These are phyloP conservation scores for Macrolepiota fuliginosa DNA, from an alignment of 768 basidiomycete genomes.

Conservation along the genomic window DNA sequence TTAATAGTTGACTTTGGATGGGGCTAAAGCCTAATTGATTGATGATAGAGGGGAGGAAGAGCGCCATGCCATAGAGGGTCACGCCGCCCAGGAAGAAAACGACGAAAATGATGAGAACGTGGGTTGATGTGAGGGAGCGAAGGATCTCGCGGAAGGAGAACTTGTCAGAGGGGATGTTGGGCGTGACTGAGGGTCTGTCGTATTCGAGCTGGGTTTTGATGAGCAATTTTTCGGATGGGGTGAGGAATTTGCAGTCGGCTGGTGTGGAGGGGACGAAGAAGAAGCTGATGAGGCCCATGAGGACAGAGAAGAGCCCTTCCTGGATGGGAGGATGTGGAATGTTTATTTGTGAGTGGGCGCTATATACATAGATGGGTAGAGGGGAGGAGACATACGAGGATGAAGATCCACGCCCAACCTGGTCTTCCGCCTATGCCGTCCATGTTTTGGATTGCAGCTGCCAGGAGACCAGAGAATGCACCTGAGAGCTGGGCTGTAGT, in stretches of 20 bases:
- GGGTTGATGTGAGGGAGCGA: conserved; percentile 28
- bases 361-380: too few species aligned
- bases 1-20: conserved; percentile 31
- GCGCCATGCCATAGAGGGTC: conserved; percentile 31
- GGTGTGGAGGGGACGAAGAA: too few species aligned
- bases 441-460: too few species aligned
- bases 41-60: conserved; percentile 36
- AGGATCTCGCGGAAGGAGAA: conserved; percentile 31
- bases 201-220: conserved; percentile 28
- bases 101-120: conserved; percentile 32
- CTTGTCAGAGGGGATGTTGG: conserved; percentile 20
- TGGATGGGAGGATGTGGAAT: conserved; percentile 12
- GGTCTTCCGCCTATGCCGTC: conserved; percentile 45
- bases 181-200: conserved; percentile 28
- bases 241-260: too few species aligned
- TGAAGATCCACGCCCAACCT: conserved; percentile 53
- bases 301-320: conserved; percentile 48
- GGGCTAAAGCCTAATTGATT: conserved; percentile 32
- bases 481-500: too few species aligned
- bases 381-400: too few species aligned
- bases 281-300: too few species aligned
- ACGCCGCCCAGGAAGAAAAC: conserved; percentile 34
- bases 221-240: conserved; percentile 30
- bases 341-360: not conserved
- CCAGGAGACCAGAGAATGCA: conserved; percentile 64